These are phyloP conservation scores for Colletotrichum sp. DNA, from an alignment of 2,329 filamentous ascomycete genomes.

Conservation along the genomic window DNA sequence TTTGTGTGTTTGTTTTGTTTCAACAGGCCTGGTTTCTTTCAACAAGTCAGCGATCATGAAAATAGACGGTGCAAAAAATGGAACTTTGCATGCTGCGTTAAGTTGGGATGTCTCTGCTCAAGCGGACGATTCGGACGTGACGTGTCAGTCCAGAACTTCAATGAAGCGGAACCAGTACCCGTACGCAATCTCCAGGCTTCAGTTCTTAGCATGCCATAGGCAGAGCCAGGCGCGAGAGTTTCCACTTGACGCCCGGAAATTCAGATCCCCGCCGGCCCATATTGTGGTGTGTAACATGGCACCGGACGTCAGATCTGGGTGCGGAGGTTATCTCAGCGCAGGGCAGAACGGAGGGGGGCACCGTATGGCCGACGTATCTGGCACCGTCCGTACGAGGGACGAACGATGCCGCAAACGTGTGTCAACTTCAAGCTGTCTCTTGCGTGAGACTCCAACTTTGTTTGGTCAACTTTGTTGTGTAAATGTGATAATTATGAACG, in stretches of 20 bases:
- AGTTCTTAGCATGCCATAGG: neutral
- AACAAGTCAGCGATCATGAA: constrained; percentile 16
- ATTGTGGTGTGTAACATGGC: neutral
- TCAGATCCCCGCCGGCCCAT: neutral
- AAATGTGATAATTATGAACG: neutral
- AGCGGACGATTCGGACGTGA: neutral
- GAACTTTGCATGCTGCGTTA: neutral
- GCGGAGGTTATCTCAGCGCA: neutral
- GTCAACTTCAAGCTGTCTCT: neutral
- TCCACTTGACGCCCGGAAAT: neutral
- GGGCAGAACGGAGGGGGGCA: neutral
- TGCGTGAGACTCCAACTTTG: neutral
- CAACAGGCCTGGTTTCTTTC: constrained; percentile 17
- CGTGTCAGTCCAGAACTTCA: neutral
- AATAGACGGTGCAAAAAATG: neutral
- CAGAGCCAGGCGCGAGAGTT: neutral
- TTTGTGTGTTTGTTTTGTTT: neutral
- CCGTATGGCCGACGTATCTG: neutral
- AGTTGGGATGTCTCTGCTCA: neutral
- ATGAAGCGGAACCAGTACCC: neutral
- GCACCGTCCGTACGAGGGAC: neutral
- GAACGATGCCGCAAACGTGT: neutral
- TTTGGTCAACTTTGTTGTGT: neutral
- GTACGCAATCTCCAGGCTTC: neutral
- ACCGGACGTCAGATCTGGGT: neutral